phyloP scores from a whole-genome alignment of 441 rosid species.

The Jatropha podagrica region DNA sequence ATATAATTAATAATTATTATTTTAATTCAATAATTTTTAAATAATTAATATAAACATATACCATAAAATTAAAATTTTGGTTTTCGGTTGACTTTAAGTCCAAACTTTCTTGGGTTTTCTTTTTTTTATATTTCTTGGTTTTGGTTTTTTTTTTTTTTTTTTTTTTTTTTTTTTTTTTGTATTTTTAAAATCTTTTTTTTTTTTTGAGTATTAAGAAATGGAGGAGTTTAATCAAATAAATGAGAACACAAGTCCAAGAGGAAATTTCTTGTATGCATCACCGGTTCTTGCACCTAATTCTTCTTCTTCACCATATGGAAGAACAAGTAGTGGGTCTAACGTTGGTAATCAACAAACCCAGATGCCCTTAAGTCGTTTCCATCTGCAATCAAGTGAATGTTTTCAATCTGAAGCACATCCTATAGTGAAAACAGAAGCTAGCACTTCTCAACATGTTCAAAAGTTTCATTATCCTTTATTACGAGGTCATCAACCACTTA shows the following conservation, averaged over 20 bases:
- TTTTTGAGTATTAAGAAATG: constrained; percentile 38
- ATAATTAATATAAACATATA: no score
- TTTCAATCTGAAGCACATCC: constrained; percentile 60
- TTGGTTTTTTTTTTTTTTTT: no score
- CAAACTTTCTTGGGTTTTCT: no score
- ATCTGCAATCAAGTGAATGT: constrained; percentile 51
- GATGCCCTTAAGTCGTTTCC: constrained; percentile 44
- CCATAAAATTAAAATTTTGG: no score
- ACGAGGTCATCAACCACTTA: constrained; percentile 41
- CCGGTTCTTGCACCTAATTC: constrained; percentile 59
- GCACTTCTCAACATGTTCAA: constrained; percentile 41
- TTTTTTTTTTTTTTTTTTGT: constrained; percentile 22
- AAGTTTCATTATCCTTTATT: constrained; percentile 62
- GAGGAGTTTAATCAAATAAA: constrained; percentile 71
- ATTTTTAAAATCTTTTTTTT: constrained; percentile 16
- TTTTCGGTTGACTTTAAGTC: no score
- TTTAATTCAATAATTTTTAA: no score
- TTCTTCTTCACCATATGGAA: constrained; percentile 39
- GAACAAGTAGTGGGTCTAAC: constrained; percentile 47
- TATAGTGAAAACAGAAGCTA: constrained; percentile 74
- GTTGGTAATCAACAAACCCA: constrained; percentile 38
- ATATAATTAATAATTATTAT: no score
- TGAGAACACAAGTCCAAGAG: constrained; percentile 53
- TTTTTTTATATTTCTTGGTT: no score
- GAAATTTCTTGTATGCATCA: constrained; percentile 69